Evolutionary conservation across 768 basidiomycete species (phyloP).

Genomic region (Psilocybe azurescens): DNA sequence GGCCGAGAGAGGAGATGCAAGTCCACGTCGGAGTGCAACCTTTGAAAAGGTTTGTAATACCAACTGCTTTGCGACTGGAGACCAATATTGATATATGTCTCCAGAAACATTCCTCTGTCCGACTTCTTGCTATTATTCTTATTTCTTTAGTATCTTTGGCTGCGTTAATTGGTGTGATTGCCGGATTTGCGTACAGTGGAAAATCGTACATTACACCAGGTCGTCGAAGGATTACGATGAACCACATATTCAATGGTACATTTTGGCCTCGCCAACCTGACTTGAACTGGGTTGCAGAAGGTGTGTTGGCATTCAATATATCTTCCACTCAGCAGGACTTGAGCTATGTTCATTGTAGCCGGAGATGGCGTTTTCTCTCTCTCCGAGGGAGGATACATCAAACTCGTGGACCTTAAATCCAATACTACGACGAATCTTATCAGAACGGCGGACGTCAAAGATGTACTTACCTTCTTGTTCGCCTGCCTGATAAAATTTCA

Average conservation of each 20-base stretch:
- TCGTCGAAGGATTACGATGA: conserved; percentile 75
- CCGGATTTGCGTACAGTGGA: conserved; percentile 75
- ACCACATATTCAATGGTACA: conserved; percentile 93
- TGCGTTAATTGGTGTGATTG: conserved; percentile 74
- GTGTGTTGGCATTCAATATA: conserved; percentile 43
- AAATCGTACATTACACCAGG: conserved; percentile 57
- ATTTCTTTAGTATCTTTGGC: conserved; percentile 63
- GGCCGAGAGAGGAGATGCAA: conserved; percentile 35
- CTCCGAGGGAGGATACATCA: conserved; percentile 64
- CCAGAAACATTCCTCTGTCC: conserved; percentile 58
- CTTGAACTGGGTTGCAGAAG: conserved; percentile 92
- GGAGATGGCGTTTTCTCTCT: conserved; percentile 93
- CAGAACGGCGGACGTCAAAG: conserved; percentile 58
- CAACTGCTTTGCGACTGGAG: background rate
- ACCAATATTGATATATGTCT: background rate
- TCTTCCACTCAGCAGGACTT: background rate
- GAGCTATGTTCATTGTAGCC: conserved; percentile 50
- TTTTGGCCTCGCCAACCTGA: conserved; percentile 54
- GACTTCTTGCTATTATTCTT: conserved; percentile 67
- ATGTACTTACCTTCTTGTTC: conserved; percentile 45
- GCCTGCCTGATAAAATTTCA: background rate
- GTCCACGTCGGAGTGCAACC: conserved; percentile 22
- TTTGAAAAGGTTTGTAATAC: conserved; percentile 19
- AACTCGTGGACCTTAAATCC: conserved; percentile 80
- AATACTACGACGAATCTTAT: conserved; percentile 72